phyloP scores from a whole-genome alignment of 2,329 filamentous ascomycete species.

The Fusarium falciforme region DNA sequence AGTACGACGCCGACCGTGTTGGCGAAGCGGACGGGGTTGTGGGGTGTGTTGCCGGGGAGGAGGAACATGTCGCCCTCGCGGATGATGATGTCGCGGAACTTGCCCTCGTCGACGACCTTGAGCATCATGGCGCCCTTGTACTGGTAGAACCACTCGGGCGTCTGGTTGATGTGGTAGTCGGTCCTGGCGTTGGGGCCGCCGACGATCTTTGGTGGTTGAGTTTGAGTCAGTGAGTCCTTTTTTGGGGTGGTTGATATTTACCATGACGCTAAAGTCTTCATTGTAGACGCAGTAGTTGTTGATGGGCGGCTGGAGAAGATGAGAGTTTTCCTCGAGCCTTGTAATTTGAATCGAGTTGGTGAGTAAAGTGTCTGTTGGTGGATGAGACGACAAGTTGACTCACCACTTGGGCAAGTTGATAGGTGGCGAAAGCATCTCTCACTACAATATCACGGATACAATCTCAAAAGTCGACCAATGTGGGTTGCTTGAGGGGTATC shows the following conservation, averaged over 20 bases:
- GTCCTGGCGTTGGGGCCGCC: constrained; percentile 96
- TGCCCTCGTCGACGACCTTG: constrained; percentile 81
- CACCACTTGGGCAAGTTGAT: constrained; percentile 70
- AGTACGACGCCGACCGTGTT: constrained; percentile 94
- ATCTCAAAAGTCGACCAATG: not conserved
- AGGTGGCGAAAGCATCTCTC: constrained; percentile 60
- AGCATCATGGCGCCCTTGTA: constrained; percentile 93
- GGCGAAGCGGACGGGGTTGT: constrained; percentile 94
- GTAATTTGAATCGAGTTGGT: constrained; percentile 15
- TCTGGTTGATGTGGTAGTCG: constrained; percentile 98
- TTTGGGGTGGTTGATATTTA: constrained; percentile 42
- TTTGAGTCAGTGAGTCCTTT: not conserved
- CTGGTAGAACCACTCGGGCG: constrained; percentile 98
- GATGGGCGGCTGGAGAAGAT: constrained; percentile 91
- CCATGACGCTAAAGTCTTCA: constrained; percentile 84
- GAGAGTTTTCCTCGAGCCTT: constrained; percentile 91
- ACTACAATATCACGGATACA: not conserved
- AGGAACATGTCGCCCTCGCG: constrained; percentile 94
- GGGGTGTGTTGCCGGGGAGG: constrained; percentile 91
- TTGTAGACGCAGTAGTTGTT: constrained; percentile 99
- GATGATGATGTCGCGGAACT: constrained; percentile 88
- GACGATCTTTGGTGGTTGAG: constrained; percentile 71
- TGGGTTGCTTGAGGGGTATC: constrained; percentile 18
- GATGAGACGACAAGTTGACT: constrained; percentile 43
- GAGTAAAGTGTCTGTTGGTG: constrained; percentile 7